Conservation (phyloP, 2,329 filamentous ascomycete species). For the Colletotrichum sp. region DNA sequence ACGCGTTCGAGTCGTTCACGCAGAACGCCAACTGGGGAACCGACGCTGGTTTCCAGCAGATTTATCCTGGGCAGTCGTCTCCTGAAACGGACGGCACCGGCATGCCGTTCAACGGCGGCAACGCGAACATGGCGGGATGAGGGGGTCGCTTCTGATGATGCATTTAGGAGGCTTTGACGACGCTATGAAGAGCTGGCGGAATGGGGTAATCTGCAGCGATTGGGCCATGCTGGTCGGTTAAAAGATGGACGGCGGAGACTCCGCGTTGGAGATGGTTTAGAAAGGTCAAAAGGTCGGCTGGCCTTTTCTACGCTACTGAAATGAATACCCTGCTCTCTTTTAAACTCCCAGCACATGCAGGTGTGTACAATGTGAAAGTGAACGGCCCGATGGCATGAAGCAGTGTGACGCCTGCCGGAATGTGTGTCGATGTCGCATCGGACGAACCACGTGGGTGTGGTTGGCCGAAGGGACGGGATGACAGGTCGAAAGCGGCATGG, state of each 20-base stretch:
- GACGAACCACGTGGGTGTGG: constrained; percentile 5
- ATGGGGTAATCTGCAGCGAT: neutral
- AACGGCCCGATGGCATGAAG: neutral
- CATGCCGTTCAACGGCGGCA: neutral
- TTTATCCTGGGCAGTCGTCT: constrained; percentile 25
- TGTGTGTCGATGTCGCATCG: neutral
- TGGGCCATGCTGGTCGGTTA: neutral
- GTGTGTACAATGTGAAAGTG: neutral
- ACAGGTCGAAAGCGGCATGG: neutral
- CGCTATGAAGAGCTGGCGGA: neutral
- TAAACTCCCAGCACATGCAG: neutral
- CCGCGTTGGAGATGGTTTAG: neutral
- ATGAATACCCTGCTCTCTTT: constrained; percentile 18
- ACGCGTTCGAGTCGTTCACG: constrained; percentile 61
- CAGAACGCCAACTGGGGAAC: constrained; percentile 59
- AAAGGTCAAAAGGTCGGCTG: neutral
- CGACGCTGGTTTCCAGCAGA: constrained; percentile 57
- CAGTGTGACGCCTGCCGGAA: neutral
- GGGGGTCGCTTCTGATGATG: neutral
- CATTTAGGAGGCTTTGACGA: neutral
- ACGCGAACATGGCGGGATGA: constrained; percentile 12
- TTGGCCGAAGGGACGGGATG: neutral
- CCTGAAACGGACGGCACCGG: constrained; percentile 10
- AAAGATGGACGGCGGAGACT: neutral
- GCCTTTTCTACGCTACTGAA: neutral